A percentile compares a stretch with the other conserved stretches of the same genome.
These are phyloP conservation scores for Podospora anserina DNA, from an alignment of 495 filamentous ascomycete species.

Conservation along the genomic window DNA sequence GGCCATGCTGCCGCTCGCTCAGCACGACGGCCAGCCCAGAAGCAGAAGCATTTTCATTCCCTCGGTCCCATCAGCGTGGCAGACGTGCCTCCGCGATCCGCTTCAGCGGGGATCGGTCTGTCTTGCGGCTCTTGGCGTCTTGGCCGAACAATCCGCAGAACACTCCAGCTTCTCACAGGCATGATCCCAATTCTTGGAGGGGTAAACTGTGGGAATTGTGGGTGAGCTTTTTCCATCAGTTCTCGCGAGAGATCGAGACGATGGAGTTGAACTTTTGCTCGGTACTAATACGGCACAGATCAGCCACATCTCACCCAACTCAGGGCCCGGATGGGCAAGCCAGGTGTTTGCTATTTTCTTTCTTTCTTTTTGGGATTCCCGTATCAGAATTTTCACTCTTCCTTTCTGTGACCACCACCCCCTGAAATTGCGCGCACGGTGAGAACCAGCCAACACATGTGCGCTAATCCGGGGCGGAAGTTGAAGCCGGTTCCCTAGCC, in stretches of 20 bases:
- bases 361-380: neutral
- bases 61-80: conserved; percentile 27
- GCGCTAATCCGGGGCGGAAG: conserved; percentile 31
- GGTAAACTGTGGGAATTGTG: conserved; percentile 7
- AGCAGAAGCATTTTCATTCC: conserved; percentile 3
- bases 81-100: conserved; percentile 22
- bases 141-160: conserved; percentile 13
- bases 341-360: neutral
- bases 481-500: conserved; percentile 22
- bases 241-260: neutral
- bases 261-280: neutral
- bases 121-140: conserved; percentile 19
- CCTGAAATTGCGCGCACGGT: conserved; percentile 27
- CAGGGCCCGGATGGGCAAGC: too few species aligned
- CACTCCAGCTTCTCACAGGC: conserved; percentile 6
- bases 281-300: neutral
- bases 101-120: conserved; percentile 21
- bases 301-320: neutral
- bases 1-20: neutral
- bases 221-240: neutral
- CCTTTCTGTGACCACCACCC: conserved; percentile 1
- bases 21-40: neutral
- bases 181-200: conserved; percentile 12
- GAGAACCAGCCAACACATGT: conserved; percentile 24
- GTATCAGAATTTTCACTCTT: neutral